Evolutionary conservation across 768 basidiomycete species (phyloP).

Genomic region (Pulveroboletus sp.): DNA sequence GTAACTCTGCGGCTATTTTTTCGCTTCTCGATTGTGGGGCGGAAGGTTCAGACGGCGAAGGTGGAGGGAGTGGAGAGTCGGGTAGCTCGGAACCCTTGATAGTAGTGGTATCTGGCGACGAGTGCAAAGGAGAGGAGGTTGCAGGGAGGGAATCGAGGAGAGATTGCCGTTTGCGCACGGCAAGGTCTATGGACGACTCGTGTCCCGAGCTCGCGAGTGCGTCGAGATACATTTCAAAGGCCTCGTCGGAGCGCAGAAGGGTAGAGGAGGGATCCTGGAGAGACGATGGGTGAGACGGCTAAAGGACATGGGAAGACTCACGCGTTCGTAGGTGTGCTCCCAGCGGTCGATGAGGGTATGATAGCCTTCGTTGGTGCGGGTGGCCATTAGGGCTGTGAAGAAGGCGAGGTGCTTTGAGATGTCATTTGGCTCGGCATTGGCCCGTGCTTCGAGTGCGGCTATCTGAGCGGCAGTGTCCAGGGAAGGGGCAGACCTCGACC

Average conservation of each 20-base stretch:
- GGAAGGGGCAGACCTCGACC: constrained; percentile 45
- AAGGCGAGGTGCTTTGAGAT: constrained; percentile 64
- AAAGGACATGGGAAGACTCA: constrained; percentile 36
- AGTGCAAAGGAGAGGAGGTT: not conserved
- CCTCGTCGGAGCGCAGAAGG: constrained; percentile 61
- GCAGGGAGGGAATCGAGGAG: constrained; percentile 43
- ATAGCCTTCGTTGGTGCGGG: constrained; percentile 62
- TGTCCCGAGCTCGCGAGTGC: constrained; percentile 59
- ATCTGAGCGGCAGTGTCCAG: constrained; percentile 66
- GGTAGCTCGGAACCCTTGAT: constrained; percentile 14
- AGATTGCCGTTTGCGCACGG: constrained; percentile 65
- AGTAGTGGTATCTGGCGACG: constrained; percentile 12
- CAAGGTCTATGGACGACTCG: constrained; percentile 51
- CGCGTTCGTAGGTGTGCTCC: constrained; percentile 82
- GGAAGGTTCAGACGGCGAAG: constrained; percentile 7
- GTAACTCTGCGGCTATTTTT: constrained; percentile 38
- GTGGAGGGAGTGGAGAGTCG: constrained; percentile 5
- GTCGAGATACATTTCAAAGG: constrained; percentile 73
- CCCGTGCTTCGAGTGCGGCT: constrained; percentile 71
- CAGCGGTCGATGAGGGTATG: constrained; percentile 73
- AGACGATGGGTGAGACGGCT: constrained; percentile 1
- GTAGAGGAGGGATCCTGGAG: constrained; percentile 64
- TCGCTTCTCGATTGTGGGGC: constrained; percentile 35
- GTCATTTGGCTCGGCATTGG: constrained; percentile 68
- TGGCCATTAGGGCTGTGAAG: constrained; percentile 61